Evolutionary conservation across 202 grass and related monocot genomes (phyloP).

Genomic region (Saccharum hybrid): DNA sequence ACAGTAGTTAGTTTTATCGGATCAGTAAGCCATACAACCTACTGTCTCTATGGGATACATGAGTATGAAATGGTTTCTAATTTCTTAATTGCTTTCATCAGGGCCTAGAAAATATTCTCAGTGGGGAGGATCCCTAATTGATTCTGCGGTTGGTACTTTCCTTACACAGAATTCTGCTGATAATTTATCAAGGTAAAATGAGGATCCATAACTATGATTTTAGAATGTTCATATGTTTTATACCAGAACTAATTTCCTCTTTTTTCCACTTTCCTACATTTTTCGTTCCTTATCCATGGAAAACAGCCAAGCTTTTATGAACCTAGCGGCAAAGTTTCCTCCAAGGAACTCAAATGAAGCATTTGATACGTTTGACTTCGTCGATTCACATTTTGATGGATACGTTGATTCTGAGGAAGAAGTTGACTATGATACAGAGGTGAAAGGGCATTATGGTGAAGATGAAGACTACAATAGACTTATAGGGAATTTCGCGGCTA

Average conservation of each 20-base stretch:
- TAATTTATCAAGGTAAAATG: no score
- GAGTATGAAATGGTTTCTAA: no score
- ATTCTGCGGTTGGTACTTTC: no score
- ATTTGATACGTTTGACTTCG: slow-evolving; percentile 21
- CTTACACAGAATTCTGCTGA: no score
- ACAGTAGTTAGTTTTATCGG: no score
- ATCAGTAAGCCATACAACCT: no score
- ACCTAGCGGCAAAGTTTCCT: slow-evolving; percentile 64
- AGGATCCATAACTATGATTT: not conserved
- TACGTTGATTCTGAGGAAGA: slow-evolving; percentile 16
- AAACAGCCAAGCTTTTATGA: slow-evolving; percentile 71
- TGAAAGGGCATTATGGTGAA: slow-evolving; percentile 41
- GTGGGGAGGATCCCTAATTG: no score
- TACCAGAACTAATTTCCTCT: not conserved
- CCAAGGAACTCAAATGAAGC: slow-evolving; percentile 21
- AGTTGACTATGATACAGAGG: not conserved
- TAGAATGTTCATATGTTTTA: slow-evolving; percentile 21
- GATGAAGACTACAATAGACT: slow-evolving; percentile 48
- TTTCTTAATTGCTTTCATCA: no score
- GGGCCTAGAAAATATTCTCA: no score
- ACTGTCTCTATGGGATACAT: no score
- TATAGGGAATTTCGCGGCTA: slow-evolving; percentile 46
- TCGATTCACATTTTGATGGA: slow-evolving; percentile 23
- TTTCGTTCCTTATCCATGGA: slow-evolving; percentile 37
- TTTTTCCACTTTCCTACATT: slow-evolving; percentile 6